Base-by-base conservation (phyloP, 495 filamentous ascomycete genomes). In the Collariella sp. region DNA sequence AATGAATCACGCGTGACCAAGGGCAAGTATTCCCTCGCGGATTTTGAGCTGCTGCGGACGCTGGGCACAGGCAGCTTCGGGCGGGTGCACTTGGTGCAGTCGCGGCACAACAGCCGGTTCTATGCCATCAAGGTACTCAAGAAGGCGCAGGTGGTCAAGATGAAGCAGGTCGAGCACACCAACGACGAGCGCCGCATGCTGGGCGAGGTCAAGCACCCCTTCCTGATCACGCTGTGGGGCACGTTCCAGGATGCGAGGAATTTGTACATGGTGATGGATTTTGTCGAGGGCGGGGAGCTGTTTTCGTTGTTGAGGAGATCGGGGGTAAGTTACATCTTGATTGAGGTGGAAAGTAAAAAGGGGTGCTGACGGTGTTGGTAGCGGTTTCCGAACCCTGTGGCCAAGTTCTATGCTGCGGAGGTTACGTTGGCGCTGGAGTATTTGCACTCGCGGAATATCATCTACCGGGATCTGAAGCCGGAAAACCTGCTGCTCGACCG, bases 181-280 rank as follows among this genome's bases (percentile, higher is more conserved):
- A 97, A 97, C 66, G 93, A 97, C 68, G 93, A 98, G 76, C 80
- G 93, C 55, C 81, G 81, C 48, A 97, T 98, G 94, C 72, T 98
- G 54, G 87, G 87, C 60, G 86, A 91, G 60, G 91, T 96, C 53
- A 91, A 95, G 65, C 91, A 98, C 73, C 91, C 93, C 1, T 98
- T 98, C 73, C 76, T 98, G 44, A 91, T 98, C 63, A 97, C 94
- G 2, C 71, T 98, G 42, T 97, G 94, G 94, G 94, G 94, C 33
- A 98, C 93, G 16, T 98, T 96, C 69, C 90, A 97, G 68, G 94
- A 97, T 60, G 79, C 87, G 18, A 85, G 83, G 67, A 97, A 98
- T 66, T 73, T 98, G 19, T 98, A 98, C 76, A 97, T 98, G 93
- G 93, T 98, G 59, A 97, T 98, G 93, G 93, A 97, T 64, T 98